Base-by-base conservation (phyloP, 345 rosid genomes). In the Tarenaya hassleriana region DNA sequence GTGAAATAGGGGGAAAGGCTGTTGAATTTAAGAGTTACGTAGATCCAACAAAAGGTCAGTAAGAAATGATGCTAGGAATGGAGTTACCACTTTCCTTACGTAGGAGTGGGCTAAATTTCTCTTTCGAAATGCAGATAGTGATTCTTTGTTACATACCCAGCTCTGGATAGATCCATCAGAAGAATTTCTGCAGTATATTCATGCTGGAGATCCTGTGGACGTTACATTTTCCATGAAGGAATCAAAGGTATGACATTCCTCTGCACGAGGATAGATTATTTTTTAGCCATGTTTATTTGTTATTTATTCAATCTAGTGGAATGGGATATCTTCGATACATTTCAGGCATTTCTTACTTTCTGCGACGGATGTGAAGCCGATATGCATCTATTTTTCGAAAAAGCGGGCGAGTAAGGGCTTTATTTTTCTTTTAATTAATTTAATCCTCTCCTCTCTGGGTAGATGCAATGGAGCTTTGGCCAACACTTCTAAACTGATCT, bases 111-210 rank as follows among this genome's bases (percentile, higher is more conserved):
- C 46, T 66, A 39, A 47, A 13, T 67, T 66, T 35, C 24, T 10
- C 15, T 47, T 48, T 35, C 64, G 32, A 45, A 58, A 29, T 56
- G 73, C 82, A 92, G 94, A 92, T 29, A 84, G 76, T 34, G 95
- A 83, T 64, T 74, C 87, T 34, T 72, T 78, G 32, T 65, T 92
- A 34, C 84, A 92, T 72, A 81, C 95, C 60, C 95, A 85, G 68
- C 78, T 88, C 33, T 88, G 97, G 98, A 88, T 92, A 61, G 98
- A 92, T 75, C 97, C 98, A 45, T 64, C 69, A 0, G 95, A 88
- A 71, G 98, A 88, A 68, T 92, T 88, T 83, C 71, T 83, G 61
- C 92, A 75, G 52, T 92, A 92, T 60, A 67, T 69, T 66, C 94
- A 88, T 70, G 58, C 40, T 19, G 88, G 98, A 62, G 82, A 81